These are phyloP conservation scores for Umbelopsis ramanniana DNA, from an alignment of 192 early-diverging fungal species.

Conservation along the genomic window DNA sequence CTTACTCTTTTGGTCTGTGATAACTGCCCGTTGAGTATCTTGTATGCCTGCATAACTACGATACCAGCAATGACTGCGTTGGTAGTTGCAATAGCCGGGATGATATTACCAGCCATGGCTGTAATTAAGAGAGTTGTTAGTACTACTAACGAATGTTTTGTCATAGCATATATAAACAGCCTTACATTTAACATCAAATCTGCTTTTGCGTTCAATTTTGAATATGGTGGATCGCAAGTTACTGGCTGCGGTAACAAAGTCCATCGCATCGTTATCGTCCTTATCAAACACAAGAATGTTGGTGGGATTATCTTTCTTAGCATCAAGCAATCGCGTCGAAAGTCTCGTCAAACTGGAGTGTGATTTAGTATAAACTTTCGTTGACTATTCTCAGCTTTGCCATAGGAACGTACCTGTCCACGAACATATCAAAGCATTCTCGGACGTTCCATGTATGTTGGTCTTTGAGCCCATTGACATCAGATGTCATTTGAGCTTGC, in stretches of 20 bases:
- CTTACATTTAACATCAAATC: constrained; percentile 88
- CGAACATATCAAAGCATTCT: constrained; percentile 75
- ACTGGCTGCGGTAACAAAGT: constrained; percentile 92
- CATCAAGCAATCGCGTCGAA: constrained; percentile 48
- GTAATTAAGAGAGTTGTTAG: constrained; percentile 34
- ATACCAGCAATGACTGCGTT: constrained; percentile 96
- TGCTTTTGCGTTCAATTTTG: constrained; percentile 76
- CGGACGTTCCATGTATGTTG: constrained; percentile 72
- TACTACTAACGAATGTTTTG: no score
- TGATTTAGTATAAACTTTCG: background rate
- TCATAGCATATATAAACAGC: no score
- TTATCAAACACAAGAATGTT: constrained; percentile 86
- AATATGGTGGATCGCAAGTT: constrained; percentile 88
- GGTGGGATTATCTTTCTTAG: constrained; percentile 52
- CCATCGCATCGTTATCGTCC: constrained; percentile 88
- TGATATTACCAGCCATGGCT: constrained; percentile 99
- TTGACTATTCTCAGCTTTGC: background rate
- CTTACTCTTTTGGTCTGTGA: constrained; percentile 60
- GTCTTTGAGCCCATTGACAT: constrained; percentile 53
- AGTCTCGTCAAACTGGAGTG: constrained; percentile 55
- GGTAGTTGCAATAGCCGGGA: constrained; percentile 97
- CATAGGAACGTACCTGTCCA: constrained; percentile 56
- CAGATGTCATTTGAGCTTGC: constrained; percentile 28
- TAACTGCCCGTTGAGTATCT: constrained; percentile 62
- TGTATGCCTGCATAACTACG: constrained; percentile 88